These are phyloP conservation scores for Amauroascus niger DNA, from an alignment of 2,329 filamentous ascomycete species.

Conservation along the genomic window DNA sequence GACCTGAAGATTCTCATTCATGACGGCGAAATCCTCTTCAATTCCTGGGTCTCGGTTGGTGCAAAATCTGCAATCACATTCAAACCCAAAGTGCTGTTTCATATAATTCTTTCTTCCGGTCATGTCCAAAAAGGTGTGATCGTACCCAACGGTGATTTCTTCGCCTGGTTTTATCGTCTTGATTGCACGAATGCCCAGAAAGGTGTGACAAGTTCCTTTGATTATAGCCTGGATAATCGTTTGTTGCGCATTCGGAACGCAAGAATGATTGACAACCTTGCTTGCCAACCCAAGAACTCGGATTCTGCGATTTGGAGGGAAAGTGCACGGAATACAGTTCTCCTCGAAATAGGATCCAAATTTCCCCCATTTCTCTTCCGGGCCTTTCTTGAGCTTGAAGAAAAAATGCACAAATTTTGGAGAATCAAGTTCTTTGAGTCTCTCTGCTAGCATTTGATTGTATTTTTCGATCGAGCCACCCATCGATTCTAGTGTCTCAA, in stretches of 20 bases:
- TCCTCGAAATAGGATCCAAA: slow-evolving; percentile 12
- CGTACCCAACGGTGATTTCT: slow-evolving; percentile 19
- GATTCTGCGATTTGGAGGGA: not conserved
- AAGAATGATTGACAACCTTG: slow-evolving; percentile 22
- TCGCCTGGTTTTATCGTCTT: slow-evolving; percentile 19
- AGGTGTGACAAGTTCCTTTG: not conserved
- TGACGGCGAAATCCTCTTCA: slow-evolving; percentile 16
- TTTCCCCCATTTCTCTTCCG: slow-evolving; percentile 3
- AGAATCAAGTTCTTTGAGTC: not conserved
- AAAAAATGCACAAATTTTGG: slow-evolving; percentile 6
- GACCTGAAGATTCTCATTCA: slow-evolving; percentile 8
- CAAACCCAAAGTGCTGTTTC: slow-evolving; percentile 18
- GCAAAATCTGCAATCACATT: slow-evolving; percentile 23
- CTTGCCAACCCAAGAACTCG: not conserved
- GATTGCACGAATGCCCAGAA: slow-evolving; percentile 17
- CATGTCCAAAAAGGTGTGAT: slow-evolving; percentile 4
- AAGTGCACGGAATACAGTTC: slow-evolving; percentile 6
- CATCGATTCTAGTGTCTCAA: not conserved
- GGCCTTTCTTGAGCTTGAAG: slow-evolving; percentile 1
- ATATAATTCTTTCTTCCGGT: slow-evolving; percentile 14
- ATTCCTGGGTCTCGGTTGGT: slow-evolving; percentile 1
- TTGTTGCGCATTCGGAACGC: slow-evolving; percentile 20
- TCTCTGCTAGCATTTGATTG: slow-evolving; percentile 6
- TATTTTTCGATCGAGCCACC: slow-evolving; percentile 1
- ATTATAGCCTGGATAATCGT: slow-evolving; percentile 6